Evolutionary conservation across 1,139 yeast genomes (phyloP), one percentile per base, ranked within the genome.

Genomic region (Yamadazyma diospyri): DNA sequence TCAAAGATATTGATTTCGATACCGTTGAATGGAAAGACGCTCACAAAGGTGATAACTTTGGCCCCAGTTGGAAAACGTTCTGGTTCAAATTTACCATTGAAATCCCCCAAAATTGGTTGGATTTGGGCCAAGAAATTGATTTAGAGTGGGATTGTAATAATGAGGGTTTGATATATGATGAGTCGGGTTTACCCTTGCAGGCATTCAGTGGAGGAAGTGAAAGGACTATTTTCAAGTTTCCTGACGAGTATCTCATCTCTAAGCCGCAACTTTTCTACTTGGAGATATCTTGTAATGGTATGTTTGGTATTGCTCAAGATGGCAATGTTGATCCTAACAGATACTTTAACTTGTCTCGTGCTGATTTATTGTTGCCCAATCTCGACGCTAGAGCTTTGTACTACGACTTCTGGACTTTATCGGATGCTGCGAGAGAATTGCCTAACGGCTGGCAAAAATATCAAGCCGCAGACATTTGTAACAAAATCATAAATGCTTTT

Each of bases 21-120:
- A 35, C 42, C 1, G 47, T 66, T 25, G 64, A 71, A 25, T 83
- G 88, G 81, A 64, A 70, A 37, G 60, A 64, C 13, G 78, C 87
- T 17, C 63, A 68, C 19, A 77, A 79, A 45, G 94, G 94, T 18
- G 80, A 83, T 47, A 63, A 69, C n/a, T 87, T 84, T 57, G 97
- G 96, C 0, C 97, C 97, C 2, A 82, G 94, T 11, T 92, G 97
- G 98, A 81, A 92, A 42, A 83, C 97, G 1, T 94, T 88, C 47
- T 92, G 98, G 98, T 87, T 92, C 59, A 75, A 79, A 46, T 64
- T 89, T 25, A 61, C 69, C 16, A 59, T 85, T 41, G 64, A 66
- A 19, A 64, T 89, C 6, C 95, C 95, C 1, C 49, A 64, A 14
- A 56, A 65, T 3, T 83, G 92, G 84, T 46, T 69, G 13, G 47